A percentile compares a stretch with the other conserved stretches of the same genome.
Conservation (phyloP, 164 flowering plant species). For the Dillenia suffruticosa region DNA sequence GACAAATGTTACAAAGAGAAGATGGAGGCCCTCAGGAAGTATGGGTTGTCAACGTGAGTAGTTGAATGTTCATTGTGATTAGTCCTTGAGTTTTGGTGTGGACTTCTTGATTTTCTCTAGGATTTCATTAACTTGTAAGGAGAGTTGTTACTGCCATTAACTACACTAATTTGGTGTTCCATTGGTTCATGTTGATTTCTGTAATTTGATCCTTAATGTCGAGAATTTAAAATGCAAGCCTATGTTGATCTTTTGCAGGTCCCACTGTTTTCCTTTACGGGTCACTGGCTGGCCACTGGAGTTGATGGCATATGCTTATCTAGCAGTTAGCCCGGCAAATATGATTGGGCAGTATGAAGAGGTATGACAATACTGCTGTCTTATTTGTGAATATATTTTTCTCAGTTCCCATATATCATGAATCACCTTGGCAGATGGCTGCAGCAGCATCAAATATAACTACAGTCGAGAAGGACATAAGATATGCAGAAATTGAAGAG, state of each 20-base stretch:
- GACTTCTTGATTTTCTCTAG: no score
- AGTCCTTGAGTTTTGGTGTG: no score
- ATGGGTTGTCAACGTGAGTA: slow-evolving; percentile 73
- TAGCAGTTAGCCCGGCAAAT: slow-evolving; percentile 77
- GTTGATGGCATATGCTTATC: slow-evolving; percentile 88
- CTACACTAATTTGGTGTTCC: background rate
- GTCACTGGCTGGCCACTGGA: slow-evolving; percentile 94
- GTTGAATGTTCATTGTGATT: no score
- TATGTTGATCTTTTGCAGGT: slow-evolving; percentile 25
- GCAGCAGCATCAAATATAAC: slow-evolving; percentile 76
- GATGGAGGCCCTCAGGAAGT: slow-evolving; percentile 61
- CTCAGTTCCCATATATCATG: background rate
- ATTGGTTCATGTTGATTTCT: background rate
- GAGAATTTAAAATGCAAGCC: background rate
- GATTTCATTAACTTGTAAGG: no score
- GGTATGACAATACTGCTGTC: slow-evolving; percentile 35
- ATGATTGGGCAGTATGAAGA: slow-evolving; percentile 72
- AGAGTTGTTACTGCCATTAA: no score
- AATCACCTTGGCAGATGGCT: slow-evolving; percentile 62
- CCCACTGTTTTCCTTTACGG: slow-evolving; percentile 72
- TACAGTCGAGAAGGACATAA: slow-evolving; percentile 50
- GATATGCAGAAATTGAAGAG: slow-evolving; percentile 78
- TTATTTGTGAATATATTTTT: background rate
- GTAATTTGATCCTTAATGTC: no score
- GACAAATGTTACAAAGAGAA: slow-evolving; percentile 79